These are phyloP conservation scores for Penicillium herquei DNA, from an alignment of 495 filamentous ascomycete genomes.

Conservation along the genomic window DNA sequence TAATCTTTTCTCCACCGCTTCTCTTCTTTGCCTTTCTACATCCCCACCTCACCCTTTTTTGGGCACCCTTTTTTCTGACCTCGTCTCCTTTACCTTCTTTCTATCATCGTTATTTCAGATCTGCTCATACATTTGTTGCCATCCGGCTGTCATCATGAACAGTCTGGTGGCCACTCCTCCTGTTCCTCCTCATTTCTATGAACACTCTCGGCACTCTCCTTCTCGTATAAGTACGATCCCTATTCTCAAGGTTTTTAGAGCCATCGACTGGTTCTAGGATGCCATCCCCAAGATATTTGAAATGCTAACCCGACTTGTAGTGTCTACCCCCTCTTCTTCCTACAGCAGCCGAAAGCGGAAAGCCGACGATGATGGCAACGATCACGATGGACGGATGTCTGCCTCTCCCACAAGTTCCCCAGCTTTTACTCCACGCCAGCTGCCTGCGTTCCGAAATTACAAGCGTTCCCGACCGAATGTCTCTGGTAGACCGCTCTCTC, in stretches of 20 bases:
- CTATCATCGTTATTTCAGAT: slow-evolving; percentile 12
- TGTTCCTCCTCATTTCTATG: slow-evolving; percentile 75
- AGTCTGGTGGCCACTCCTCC: slow-evolving; percentile 62
- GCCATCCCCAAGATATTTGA: not conserved
- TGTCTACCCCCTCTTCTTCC: slow-evolving; percentile 53
- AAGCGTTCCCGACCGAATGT: slow-evolving; percentile 67
- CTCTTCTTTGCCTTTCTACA: slow-evolving; percentile 40
- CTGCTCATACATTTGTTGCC: slow-evolving; percentile 18
- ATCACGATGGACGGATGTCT: slow-evolving; percentile 78
- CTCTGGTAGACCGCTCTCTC: slow-evolving; percentile 72
- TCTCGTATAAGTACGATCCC: slow-evolving; percentile 61
- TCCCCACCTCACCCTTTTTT: slow-evolving; percentile 39
- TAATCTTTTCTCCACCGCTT: slow-evolving; percentile 39
- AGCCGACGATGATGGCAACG: slow-evolving; percentile 72
- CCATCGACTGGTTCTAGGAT: not conserved
- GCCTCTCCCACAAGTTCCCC: slow-evolving; percentile 80
- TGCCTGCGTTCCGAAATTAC: slow-evolving; percentile 62
- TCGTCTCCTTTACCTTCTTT: slow-evolving; percentile 14
- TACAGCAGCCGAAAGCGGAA: slow-evolving; percentile 75
- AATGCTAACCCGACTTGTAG: slow-evolving; percentile 37
- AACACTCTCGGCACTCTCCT: slow-evolving; percentile 66
- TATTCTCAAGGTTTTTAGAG: not conserved
- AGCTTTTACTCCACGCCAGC: slow-evolving; percentile 61
- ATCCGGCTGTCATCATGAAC: slow-evolving; percentile 58
- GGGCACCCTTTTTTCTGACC: slow-evolving; percentile 30